A percentile compares a stretch with the other conserved stretches of the same genome.
phyloP scores from a whole-genome alignment of 1,284 basidiomycete species.

The Fomes fomentarius region DNA sequence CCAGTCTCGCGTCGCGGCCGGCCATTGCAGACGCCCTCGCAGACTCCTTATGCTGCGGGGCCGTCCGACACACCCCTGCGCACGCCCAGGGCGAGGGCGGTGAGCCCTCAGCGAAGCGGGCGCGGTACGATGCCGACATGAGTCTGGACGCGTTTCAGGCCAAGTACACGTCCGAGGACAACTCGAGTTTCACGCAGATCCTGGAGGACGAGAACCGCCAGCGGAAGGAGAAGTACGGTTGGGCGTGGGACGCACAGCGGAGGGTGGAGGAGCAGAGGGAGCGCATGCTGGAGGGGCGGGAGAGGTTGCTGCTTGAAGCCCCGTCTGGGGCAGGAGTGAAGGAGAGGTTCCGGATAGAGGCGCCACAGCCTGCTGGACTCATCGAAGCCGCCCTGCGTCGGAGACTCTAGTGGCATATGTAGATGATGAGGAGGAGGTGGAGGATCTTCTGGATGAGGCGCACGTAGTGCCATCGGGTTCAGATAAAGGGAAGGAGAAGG shows the following conservation, averaged over 20 bases:
- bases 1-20: slow-evolving; percentile 44
- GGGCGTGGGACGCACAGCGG: slow-evolving; percentile 92
- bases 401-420: slow-evolving; percentile 36
- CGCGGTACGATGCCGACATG: slow-evolving; percentile 61
- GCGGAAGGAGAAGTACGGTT: slow-evolving; percentile 78
- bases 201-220: slow-evolving; percentile 85
- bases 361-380: slow-evolving; percentile 53
- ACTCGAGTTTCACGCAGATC: slow-evolving; percentile 91
- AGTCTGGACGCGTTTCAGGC: slow-evolving; percentile 87
- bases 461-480: slow-evolving; percentile 15
- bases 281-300: slow-evolving; percentile 65
- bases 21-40: slow-evolving; percentile 57
- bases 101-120: slow-evolving; percentile 52
- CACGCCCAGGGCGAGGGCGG: slow-evolving; percentile 42
- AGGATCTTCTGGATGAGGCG: slow-evolving; percentile 20
- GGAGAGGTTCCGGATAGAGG: slow-evolving; percentile 68
- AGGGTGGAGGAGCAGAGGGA: slow-evolving; percentile 68
- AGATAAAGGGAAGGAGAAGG: slow-evolving; percentile 24
- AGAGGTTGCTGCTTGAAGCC: slow-evolving; percentile 70
- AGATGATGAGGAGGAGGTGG: slow-evolving; percentile 29
- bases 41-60: slow-evolving; percentile 65
- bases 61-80: slow-evolving; percentile 70
- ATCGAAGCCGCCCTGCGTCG: slow-evolving; percentile 43
- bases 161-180: slow-evolving; percentile 92
- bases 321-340: slow-evolving; percentile 63